Percentiles rank a stretch among this genome's conserved stretches.
These are phyloP conservation scores for Areca catechu DNA, from an alignment of 176 grass and related monocot species.

Conservation along the genomic window DNA sequence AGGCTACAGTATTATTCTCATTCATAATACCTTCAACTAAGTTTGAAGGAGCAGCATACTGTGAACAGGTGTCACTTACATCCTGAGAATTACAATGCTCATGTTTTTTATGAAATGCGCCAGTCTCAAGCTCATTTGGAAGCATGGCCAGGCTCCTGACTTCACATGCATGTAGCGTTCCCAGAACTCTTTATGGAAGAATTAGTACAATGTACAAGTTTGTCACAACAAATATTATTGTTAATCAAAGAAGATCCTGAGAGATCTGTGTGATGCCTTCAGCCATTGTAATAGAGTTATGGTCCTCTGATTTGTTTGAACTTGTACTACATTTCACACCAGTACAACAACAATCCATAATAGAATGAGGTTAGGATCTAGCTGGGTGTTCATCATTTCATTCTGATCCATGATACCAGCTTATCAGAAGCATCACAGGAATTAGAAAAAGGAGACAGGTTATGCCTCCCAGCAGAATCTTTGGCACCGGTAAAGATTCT, in stretches of 20 bases:
- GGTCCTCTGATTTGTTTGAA: slow-evolving; percentile 23
- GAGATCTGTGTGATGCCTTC: slow-evolving; percentile 25
- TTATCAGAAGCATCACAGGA: slow-evolving; percentile 19
- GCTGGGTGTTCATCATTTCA: slow-evolving; percentile 17
- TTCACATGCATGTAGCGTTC: slow-evolving; percentile 19
- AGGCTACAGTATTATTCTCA: slow-evolving; percentile 29
- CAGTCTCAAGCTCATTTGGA: slow-evolving; percentile 2
- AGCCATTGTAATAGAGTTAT: slow-evolving; percentile 10
- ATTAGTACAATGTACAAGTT: slow-evolving; percentile 21
- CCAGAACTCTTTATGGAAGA: slow-evolving; percentile 26
- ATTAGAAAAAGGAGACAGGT: slow-evolving; percentile 31
- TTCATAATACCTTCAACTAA: slow-evolving; percentile 26
- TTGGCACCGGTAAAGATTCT: slow-evolving; percentile 6
- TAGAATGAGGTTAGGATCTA: slow-evolving; percentile 23
- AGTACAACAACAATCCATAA: slow-evolving; percentile 5
- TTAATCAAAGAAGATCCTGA: slow-evolving; percentile 20
- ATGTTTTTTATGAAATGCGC: slow-evolving; percentile 13
- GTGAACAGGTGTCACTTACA: slow-evolving; percentile 20
- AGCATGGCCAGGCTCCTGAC: neutral
- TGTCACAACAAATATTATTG: slow-evolving; percentile 18
- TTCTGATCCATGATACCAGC: slow-evolving; percentile 19
- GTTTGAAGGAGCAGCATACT: slow-evolving; percentile 28
- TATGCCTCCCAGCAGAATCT: slow-evolving; percentile 18
- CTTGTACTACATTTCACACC: slow-evolving; percentile 17
- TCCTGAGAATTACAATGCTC: slow-evolving; percentile 25